Evolutionary conservation across 371 early-diverging fungal genomes (phyloP).

Genomic region (Mortierella sp.): DNA sequence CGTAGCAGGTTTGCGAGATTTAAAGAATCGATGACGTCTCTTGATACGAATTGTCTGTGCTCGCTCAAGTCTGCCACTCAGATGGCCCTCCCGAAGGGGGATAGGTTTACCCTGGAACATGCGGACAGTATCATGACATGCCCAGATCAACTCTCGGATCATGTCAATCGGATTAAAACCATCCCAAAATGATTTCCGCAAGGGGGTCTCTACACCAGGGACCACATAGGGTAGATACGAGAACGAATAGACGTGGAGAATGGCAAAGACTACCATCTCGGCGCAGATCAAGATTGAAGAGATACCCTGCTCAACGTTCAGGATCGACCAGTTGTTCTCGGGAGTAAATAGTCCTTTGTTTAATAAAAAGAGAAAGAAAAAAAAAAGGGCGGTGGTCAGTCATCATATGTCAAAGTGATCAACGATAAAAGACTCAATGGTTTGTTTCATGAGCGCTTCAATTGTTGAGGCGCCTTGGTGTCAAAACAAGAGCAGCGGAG

Average conservation of each 20-base stretch:
- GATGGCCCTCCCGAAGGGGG: slow-evolving; percentile 9
- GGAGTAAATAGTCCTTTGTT: slow-evolving; percentile 17
- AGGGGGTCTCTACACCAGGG: background rate
- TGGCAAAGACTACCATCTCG: slow-evolving; percentile 71
- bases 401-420: too few relatives aligned
- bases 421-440: too few relatives aligned
- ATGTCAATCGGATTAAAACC: slow-evolving; percentile 16
- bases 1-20: slow-evolving; percentile 2
- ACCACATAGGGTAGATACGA: slow-evolving; percentile 40
- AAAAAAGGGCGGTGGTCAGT: background rate
- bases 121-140: slow-evolving; percentile 8
- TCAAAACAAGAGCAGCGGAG: background rate
- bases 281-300: slow-evolving; percentile 63
- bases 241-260: slow-evolving; percentile 66
- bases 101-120: slow-evolving; percentile 7
- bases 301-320: slow-evolving; percentile 60
- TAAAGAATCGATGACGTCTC: slow-evolving; percentile 19
- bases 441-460: too few relatives aligned
- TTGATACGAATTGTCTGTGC: slow-evolving; percentile 36
- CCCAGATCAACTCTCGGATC: slow-evolving; percentile 15
- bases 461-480: too few relatives aligned
- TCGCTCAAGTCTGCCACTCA: slow-evolving; percentile 37
- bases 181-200: slow-evolving; percentile 4
- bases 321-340: slow-evolving; percentile 27
- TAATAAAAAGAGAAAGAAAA: too few relatives aligned